Evolutionary conservation across 805 yeast genomes (phyloP).

Genomic region (Ogataea ganodermae): DNA sequence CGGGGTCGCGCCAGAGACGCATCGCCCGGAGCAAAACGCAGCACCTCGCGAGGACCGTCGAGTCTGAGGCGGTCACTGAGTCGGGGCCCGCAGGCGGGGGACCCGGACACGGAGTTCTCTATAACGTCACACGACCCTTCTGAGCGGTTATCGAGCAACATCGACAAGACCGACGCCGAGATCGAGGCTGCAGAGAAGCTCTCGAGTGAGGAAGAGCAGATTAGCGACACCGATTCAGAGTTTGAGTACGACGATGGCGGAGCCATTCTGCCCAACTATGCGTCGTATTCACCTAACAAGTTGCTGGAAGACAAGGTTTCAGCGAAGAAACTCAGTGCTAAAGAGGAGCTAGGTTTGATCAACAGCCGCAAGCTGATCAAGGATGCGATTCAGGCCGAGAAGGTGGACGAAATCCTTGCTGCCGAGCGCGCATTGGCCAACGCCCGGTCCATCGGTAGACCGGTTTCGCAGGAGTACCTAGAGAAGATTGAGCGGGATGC

Average conservation of each 20-base stretch:
- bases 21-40: slow-evolving; percentile 16
- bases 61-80: slow-evolving; percentile 27
- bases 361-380: slow-evolving; percentile 36
- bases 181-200: slow-evolving; percentile 5
- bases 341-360: slow-evolving; percentile 24
- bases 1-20: slow-evolving; percentile 27
- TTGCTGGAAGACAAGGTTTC: slow-evolving; percentile 10
- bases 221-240: slow-evolving; percentile 60
- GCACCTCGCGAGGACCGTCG: slow-evolving; percentile 27
- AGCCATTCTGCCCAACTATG: slow-evolving; percentile 57
- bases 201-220: slow-evolving; percentile 58
- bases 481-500: slow-evolving; percentile 35
- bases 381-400: slow-evolving; percentile 51
- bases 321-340: slow-evolving; percentile 18
- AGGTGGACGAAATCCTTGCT: slow-evolving; percentile 57
- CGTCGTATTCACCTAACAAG: slow-evolving; percentile 31
- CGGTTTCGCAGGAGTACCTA: slow-evolving; percentile 35
- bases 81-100: slow-evolving; percentile 23
- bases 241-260: slow-evolving; percentile 65
- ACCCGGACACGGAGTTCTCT: slow-evolving; percentile 50
- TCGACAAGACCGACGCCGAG: slow-evolving; percentile 21
- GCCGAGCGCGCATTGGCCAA: slow-evolving; percentile 60
- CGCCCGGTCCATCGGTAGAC: slow-evolving; percentile 45
- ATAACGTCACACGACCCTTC: slow-evolving; percentile 75
- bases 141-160: slow-evolving; percentile 47